These are phyloP conservation scores for Talaromyces albobiverticillius DNA, from an alignment of 2,329 filamentous ascomycete genomes.

Conservation along the genomic window DNA sequence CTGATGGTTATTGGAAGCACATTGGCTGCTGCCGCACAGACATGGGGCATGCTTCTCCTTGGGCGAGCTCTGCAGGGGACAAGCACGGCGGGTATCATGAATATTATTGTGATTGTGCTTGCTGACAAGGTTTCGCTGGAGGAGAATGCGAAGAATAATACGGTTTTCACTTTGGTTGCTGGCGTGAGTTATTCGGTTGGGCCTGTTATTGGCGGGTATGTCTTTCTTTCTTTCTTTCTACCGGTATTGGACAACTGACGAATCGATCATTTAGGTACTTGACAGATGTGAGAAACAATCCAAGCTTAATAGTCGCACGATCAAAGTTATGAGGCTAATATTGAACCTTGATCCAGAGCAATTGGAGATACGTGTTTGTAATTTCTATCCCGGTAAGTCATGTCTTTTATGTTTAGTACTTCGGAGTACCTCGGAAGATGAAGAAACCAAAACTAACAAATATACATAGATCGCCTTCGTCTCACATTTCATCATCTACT, in stretches of 20 bases:
- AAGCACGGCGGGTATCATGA: conserved; percentile 60
- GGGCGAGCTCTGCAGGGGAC: conserved; percentile 64
- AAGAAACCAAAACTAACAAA: conserved; percentile 35
- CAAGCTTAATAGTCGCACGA: too few species aligned
- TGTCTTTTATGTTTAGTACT: too few species aligned
- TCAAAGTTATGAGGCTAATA: too few species aligned
- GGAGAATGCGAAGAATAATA: conserved; percentile 63
- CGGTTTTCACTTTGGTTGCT: conserved; percentile 58
- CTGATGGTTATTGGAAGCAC: conserved; percentile 60
- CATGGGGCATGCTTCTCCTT: conserved; percentile 60
- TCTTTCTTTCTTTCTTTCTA: conserved; percentile 1
- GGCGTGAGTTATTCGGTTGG: conserved; percentile 61
- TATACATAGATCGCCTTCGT: conserved; percentile 46
- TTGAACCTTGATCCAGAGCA: conserved; percentile 28
- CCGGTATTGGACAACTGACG: conserved; percentile 4
- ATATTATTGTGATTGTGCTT: conserved; percentile 61
- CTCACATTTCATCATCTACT: conserved; percentile 53
- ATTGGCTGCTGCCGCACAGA: conserved; percentile 57
- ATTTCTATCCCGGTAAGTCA: conserved; percentile 58
- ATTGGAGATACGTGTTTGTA: conserved; percentile 67
- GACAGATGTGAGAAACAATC: conserved; percentile 31
- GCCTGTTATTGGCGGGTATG: conserved; percentile 57
- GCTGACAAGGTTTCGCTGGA: conserved; percentile 61
- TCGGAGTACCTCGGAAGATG: too few species aligned
- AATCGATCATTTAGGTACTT: conserved; percentile 24